These are phyloP conservation scores for grape (Vitis vinifera) DNA, from an alignment of 164 flowering plant genomes.

Conservation along the genomic window DNA sequence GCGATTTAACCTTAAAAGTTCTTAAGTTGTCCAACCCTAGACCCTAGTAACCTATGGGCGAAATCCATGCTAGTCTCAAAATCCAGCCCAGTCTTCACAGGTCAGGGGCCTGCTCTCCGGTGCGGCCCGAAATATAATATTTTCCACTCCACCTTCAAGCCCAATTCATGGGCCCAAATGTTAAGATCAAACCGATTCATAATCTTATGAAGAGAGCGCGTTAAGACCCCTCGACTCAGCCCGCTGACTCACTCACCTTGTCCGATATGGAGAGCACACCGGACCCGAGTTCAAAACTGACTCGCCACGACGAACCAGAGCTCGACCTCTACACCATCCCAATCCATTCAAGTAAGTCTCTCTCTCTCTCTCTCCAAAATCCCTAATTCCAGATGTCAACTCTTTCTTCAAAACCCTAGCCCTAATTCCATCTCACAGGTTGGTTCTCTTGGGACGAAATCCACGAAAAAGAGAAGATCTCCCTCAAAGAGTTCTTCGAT, in stretches of 20 bases:
- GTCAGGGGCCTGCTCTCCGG: too few relatives aligned
- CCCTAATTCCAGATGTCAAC: neutral
- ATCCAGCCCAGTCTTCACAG: too few relatives aligned
- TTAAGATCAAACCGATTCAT: too few relatives aligned
- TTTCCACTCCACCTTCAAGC: too few relatives aligned
- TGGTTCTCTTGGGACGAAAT: constrained; percentile 91
- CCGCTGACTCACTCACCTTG: neutral
- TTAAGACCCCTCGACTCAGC: constrained; percentile 1
- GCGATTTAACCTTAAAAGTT: too few relatives aligned
- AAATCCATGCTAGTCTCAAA: too few relatives aligned
- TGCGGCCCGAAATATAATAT: too few relatives aligned
- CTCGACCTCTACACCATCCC: constrained; percentile 87
- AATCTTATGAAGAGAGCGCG: neutral
- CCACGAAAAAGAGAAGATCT: constrained; percentile 65
- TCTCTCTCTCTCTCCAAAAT: constrained; percentile 1
- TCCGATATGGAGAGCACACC: constrained; percentile 22
- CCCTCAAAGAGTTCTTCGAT: constrained; percentile 72
- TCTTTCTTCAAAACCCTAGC: constrained; percentile 5
- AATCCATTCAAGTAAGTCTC: constrained; percentile 52
- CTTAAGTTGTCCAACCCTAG: too few relatives aligned
- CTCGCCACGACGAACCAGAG: constrained; percentile 45
- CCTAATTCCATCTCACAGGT: constrained; percentile 34
- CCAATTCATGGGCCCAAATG: too few relatives aligned
- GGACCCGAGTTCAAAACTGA: constrained; percentile 25
- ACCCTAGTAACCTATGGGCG: too few relatives aligned